Base-by-base conservation (phyloP, 1,284 basidiomycete genomes). In the Sporisorium exsertum region DNA sequence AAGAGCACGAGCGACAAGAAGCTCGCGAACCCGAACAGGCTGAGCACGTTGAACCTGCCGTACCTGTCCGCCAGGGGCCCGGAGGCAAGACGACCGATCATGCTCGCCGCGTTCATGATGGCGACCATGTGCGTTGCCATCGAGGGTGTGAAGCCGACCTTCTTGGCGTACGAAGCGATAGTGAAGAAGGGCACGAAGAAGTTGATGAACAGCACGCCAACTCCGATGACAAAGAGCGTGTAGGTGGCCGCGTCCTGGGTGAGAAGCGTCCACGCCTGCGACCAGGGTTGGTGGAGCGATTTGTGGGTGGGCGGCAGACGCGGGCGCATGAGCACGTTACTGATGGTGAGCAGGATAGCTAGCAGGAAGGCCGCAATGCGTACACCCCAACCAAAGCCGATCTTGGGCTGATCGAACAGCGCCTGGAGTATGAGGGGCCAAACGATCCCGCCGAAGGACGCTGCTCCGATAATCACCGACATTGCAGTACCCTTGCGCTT, bases 111-210 rank as follows among this genome's bases (percentile, higher is more conserved):
- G 49, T 77, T 77, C 59, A 77, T 77, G 45, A 77, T 62, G 24
- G 68, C 67, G 2, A 76, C 68, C 59, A 66, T 64, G 47, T 71
- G 65, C 10, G 68, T 67, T 1, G 73, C 73, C 66, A 65, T 67
- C 13, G 59, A 55, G 0, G 64, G 32, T 2, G 50, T 43, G 49
- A 72, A 67, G 4, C 58, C 53, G 47, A 68, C 73, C 26, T 55
- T 54, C 37, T 68, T 71, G 27, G 73, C 73, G 47, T 76, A 76
- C 18, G 65, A 69, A 15, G 70, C 57, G 52, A 77, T 72, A n/a
- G 56, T 59, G 51, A 77, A 77, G 57, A 72, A 77, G 24, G 74
- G 74, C 0, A 70, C 70, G 57, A 77, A 77, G 43, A 77, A 77
- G 57, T 77, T 77, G 56, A 77, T 69, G 46, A 67, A 77, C n/a